phyloP scores from a whole-genome alignment of 306 rosid species.

The Dryas drummondii region DNA sequence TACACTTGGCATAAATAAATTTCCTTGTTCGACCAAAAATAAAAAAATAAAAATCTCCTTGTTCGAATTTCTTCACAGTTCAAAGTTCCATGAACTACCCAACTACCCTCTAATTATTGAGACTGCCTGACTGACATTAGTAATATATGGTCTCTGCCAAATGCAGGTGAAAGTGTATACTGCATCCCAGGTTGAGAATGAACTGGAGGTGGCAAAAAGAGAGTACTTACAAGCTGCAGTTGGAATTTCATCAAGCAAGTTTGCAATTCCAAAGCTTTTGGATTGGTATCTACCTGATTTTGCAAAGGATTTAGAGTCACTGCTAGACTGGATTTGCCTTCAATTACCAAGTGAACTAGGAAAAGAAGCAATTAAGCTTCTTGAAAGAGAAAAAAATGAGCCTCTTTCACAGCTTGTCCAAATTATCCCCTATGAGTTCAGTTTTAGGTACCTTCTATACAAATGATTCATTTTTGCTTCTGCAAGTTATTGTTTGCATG shows the following conservation, averaged over 20 bases:
- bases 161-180: slow-evolving; percentile 91
- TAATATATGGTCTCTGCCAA: slow-evolving; percentile 27
- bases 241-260: slow-evolving; percentile 61
- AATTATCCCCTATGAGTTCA: slow-evolving; percentile 80
- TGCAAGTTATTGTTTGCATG: slow-evolving; percentile 11
- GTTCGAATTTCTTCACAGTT: too few species aligned
- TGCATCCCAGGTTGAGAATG: slow-evolving; percentile 79
- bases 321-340: slow-evolving; percentile 93
- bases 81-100: too few species aligned
- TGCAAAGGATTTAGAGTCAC: slow-evolving; percentile 87
- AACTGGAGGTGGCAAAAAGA: slow-evolving; percentile 81
- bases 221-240: slow-evolving; percentile 85
- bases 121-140: slow-evolving; percentile 4
- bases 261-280: slow-evolving; percentile 75
- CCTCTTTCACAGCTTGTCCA: slow-evolving; percentile 72
- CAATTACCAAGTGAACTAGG: slow-evolving; percentile 81
- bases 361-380: slow-evolving; percentile 77
- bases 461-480: slow-evolving; percentile 32
- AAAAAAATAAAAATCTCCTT: too few species aligned
- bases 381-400: slow-evolving; percentile 56
- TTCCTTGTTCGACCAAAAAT: too few species aligned
- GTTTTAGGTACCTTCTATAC: slow-evolving; percentile 85
- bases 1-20: slow-evolving; percentile 2
- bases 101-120: background rate
- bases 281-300: slow-evolving; percentile 89